These are phyloP conservation scores for Amanita thiersii DNA, from an alignment of 768 basidiomycete species.

Conservation along the genomic window DNA sequence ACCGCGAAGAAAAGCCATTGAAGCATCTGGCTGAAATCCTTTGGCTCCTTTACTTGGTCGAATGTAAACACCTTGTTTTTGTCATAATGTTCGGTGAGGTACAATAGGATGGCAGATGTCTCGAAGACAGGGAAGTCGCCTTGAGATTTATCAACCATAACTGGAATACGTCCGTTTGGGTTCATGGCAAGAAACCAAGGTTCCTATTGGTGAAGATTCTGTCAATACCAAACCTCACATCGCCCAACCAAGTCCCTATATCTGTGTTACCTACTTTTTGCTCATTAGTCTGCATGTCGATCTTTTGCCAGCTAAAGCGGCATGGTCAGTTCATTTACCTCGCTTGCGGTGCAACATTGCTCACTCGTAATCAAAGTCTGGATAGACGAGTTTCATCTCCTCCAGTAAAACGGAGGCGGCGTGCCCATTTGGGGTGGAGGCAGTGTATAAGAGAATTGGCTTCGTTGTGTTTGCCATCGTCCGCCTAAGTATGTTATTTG, in stretches of 20 bases:
- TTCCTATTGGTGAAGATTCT: conserved; percentile 39
- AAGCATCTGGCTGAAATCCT: conserved; percentile 62
- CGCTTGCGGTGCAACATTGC: conserved; percentile 7
- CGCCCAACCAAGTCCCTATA: conserved; percentile 21
- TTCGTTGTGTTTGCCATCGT: conserved; percentile 13
- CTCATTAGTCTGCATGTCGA: not conserved
- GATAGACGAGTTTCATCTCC: conserved; percentile 45
- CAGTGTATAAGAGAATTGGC: conserved; percentile 29
- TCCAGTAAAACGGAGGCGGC: conserved; percentile 42
- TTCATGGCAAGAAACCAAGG: conserved; percentile 72
- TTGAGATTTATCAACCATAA: conserved; percentile 51
- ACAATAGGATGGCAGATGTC: conserved; percentile 76
- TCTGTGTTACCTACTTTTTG: not conserved
- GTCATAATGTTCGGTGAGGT: conserved; percentile 77
- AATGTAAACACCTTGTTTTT: conserved; percentile 65
- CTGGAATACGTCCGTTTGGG: conserved; percentile 68
- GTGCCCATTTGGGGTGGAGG: conserved; percentile 41
- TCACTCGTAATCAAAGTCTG: conserved; percentile 16
- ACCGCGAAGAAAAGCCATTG: conserved; percentile 89
- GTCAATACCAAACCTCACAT: conserved; percentile 45
- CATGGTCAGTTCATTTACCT: not conserved
- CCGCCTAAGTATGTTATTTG: not conserved
- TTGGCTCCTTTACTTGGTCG: conserved; percentile 38
- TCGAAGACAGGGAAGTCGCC: conserved; percentile 67
- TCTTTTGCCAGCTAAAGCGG: not conserved